Evolutionary conservation across 495 filamentous ascomycete genomes (phyloP).

Genomic region (Penicillium macrosclerotiorum): DNA sequence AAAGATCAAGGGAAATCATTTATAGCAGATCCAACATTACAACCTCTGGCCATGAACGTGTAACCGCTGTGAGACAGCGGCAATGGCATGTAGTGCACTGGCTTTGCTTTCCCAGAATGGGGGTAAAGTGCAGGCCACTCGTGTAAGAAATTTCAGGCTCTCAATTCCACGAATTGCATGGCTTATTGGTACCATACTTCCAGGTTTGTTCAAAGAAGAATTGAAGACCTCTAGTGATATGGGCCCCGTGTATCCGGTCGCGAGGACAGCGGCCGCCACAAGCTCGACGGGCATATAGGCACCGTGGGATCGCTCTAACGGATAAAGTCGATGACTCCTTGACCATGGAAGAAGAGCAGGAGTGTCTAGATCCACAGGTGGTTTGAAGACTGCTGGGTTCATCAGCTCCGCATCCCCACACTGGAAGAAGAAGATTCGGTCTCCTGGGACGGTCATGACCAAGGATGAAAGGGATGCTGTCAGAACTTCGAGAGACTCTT

Average conservation of each 20-base stretch:
- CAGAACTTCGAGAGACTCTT: slow-evolving; percentile 25
- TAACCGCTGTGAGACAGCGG: slow-evolving; percentile 3
- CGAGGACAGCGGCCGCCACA: slow-evolving; percentile 58
- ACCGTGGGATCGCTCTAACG: slow-evolving; percentile 44
- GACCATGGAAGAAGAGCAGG: slow-evolving; percentile 35
- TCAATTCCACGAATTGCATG: slow-evolving; percentile 29
- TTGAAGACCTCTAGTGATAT: slow-evolving; percentile 66
- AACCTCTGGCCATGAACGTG: background rate
- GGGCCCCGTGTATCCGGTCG: slow-evolving; percentile 61
- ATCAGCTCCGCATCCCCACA: slow-evolving; percentile 63
- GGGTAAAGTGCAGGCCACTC: slow-evolving; percentile 11
- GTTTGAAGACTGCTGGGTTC: slow-evolving; percentile 36
- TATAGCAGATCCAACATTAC: too few species aligned
- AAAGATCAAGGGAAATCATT: too few species aligned
- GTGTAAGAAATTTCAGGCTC: slow-evolving; percentile 14
- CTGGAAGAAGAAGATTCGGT: slow-evolving; percentile 71
- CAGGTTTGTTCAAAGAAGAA: slow-evolving; percentile 22
- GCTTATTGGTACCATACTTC: slow-evolving; percentile 6
- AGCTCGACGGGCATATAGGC: slow-evolving; percentile 63
- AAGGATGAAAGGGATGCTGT: slow-evolving; percentile 43
- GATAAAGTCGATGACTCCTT: slow-evolving; percentile 49
- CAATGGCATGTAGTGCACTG: slow-evolving; percentile 1
- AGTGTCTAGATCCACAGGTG: slow-evolving; percentile 17
- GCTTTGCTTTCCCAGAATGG: slow-evolving; percentile 23
- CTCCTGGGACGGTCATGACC: slow-evolving; percentile 50